Base-by-base conservation (phyloP, 805 yeast species). In the Cyberlindnera maritima region DNA sequence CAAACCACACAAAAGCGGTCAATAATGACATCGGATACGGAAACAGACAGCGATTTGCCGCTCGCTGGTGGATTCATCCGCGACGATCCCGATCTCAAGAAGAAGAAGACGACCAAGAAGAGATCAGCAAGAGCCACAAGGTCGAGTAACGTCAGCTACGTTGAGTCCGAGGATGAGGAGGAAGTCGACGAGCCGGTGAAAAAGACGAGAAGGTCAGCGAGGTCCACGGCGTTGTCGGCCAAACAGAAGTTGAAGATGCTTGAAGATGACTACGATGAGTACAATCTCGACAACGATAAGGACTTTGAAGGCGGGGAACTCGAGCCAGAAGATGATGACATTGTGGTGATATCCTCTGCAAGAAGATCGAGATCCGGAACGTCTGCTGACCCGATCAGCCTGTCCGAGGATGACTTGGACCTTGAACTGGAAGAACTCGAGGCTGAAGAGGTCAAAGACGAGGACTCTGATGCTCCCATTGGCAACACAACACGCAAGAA, bases 191-290 rank as follows among this genome's bases (percentile, higher is more conserved):
- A 39, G 8, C 41, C 35, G 8, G 45, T 21, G 32, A 36, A 23
- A 43, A 52, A 15, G 25, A 36, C 36, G 21, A 41, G 29, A 25
- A 48, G 57, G 19, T 41, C 53, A 3, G 47, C 43, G 10, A 58
- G 71, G 41, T 50, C 59, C 3, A 56, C 20, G 0, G 59, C 5
- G 4, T 72, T 62, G 29, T 72, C 52, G 0, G 61, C 68, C 2
- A 62, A 57, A 34, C 58, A 58, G 42, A 64, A 46, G 34, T 20
- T 60, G 7, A 57, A 57, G 45, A 35, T 46, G 23, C 39, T 58
- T 2, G 64, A 62, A 9, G 67, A 69, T 23, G 69, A 64, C 34
- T 69, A 68, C 43, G 66, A 60, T 3, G 74, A 68, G 41, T 56
- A 54, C 45, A 58, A 62, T 31, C 62, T 59, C 28, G 60, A 55